Conservation (phyloP, 2,329 filamentous ascomycete species). For the Lachnellula suecica region DNA sequence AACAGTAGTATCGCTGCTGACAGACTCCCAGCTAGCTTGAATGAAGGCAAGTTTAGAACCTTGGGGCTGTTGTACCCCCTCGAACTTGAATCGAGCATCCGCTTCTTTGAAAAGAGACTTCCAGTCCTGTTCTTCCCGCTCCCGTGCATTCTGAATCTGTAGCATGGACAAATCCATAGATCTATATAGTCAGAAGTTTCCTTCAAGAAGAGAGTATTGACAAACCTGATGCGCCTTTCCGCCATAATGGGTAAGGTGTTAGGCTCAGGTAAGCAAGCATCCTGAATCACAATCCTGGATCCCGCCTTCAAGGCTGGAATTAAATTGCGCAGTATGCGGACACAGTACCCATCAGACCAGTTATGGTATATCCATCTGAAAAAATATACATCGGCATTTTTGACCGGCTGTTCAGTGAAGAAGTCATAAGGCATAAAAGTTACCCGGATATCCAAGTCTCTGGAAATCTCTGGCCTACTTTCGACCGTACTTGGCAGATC, state of each 20-base stretch:
- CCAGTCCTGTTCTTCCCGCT: conserved; percentile 46
- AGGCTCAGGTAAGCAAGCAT: not conserved
- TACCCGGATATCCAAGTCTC: conserved; percentile 4
- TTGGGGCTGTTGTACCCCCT: conserved; percentile 60
- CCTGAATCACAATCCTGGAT: not conserved
- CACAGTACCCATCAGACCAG: conserved; percentile 22
- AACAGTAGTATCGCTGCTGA: too few species aligned
- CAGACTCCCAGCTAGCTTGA: not conserved
- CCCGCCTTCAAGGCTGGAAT: not conserved
- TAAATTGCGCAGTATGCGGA: not conserved
- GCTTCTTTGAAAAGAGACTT: conserved; percentile 43
- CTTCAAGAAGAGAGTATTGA: not conserved
- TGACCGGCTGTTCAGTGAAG: conserved; percentile 38
- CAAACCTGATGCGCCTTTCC: not conserved
- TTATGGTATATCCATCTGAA: conserved; percentile 32
- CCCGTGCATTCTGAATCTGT: conserved; percentile 38
- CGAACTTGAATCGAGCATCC: conserved; percentile 46
- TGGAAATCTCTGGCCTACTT: not conserved
- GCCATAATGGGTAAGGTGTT: not conserved
- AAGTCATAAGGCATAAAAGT: conserved; percentile 35
- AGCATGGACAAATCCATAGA: not conserved
- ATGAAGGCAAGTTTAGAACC: conserved; percentile 20
- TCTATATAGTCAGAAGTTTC: not conserved
- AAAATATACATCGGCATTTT: conserved; percentile 34
- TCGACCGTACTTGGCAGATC: conserved; percentile 17